These are phyloP conservation scores for Yarrowia phangngaensis DNA, from an alignment of 805 yeast species.

Conservation along the genomic window DNA sequence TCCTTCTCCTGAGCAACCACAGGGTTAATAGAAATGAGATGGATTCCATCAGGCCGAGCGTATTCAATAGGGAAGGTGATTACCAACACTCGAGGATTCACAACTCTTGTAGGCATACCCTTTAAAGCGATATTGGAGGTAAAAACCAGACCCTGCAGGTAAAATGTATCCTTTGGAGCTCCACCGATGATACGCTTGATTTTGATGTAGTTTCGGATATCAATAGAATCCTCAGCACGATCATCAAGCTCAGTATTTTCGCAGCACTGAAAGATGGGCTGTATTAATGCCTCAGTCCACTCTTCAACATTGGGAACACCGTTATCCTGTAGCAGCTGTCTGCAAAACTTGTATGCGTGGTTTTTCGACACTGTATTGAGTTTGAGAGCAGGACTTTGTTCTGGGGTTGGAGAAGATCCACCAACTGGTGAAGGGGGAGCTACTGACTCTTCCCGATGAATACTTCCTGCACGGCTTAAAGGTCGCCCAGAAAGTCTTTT, in stretches of 20 bases:
- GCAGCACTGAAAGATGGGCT: constrained; percentile 52
- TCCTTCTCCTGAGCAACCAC: constrained; percentile 85
- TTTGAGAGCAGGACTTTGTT: too few species aligned
- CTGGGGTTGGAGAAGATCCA: too few species aligned
- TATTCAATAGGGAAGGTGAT: constrained; percentile 89
- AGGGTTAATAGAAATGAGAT: constrained; percentile 75
- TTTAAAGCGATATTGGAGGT: constrained; percentile 79
- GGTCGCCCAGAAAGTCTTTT: constrained; percentile 17
- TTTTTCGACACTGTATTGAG: constrained; percentile 10
- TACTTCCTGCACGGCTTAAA: constrained; percentile 12
- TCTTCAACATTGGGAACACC: constrained; percentile 42
- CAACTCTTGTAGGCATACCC: constrained; percentile 63
- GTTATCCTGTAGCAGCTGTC: constrained; percentile 37
- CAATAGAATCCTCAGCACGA: constrained; percentile 66
- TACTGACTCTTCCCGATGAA: constrained; percentile 11
- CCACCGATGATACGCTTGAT: constrained; percentile 84
- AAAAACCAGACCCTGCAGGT: constrained; percentile 75
- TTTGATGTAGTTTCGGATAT: constrained; percentile 83
- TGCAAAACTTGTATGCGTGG: constrained; percentile 36
- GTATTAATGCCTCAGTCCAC: constrained; percentile 60
- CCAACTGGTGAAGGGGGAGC: constrained; percentile 21
- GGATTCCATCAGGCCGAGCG: constrained; percentile 61
- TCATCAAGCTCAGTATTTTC: constrained; percentile 58
- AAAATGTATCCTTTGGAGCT: constrained; percentile 51
- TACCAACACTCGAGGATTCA: constrained; percentile 70